Conservation (phyloP, 2,329 filamentous ascomycete genomes). For the Penicillium sp. region DNA sequence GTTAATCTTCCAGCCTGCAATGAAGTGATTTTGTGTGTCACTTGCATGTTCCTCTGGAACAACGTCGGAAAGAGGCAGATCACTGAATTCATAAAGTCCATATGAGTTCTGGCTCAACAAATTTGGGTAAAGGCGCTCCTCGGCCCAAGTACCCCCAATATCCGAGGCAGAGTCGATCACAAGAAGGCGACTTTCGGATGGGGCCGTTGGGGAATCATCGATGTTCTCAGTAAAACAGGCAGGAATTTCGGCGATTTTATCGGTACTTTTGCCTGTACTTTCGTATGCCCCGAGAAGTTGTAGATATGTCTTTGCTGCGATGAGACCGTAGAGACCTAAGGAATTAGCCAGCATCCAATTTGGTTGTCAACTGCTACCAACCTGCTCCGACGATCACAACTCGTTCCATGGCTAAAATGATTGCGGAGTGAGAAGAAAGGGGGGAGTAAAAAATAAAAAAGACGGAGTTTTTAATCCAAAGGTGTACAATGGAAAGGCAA, state of each 20-base stretch:
- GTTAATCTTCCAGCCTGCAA: slow-evolving; percentile 28
- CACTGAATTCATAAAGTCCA: slow-evolving; percentile 30
- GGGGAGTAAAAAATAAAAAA: not conserved
- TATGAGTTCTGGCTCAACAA: slow-evolving; percentile 29
- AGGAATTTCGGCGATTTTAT: not conserved
- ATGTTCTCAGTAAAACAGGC: slow-evolving; percentile 10
- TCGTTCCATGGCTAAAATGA: slow-evolving; percentile 13
- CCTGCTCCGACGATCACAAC: slow-evolving; percentile 23
- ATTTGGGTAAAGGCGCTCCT: slow-evolving; percentile 28
- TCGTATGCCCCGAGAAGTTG: slow-evolving; percentile 20
- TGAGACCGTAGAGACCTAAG: slow-evolving; percentile 28
- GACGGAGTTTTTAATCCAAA: not conserved
- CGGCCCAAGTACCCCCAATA: slow-evolving; percentile 29
- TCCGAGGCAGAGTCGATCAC: slow-evolving; percentile 26
- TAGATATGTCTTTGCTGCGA: slow-evolving; percentile 30
- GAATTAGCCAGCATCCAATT: not conserved
- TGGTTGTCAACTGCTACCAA: not conserved
- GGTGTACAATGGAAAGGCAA: not conserved
- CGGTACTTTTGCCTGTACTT: not conserved
- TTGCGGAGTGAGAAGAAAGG: not conserved
- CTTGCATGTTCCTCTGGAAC: slow-evolving; percentile 12
- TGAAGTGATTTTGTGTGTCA: slow-evolving; percentile 16
- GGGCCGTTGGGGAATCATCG: not conserved
- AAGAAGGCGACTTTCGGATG: slow-evolving; percentile 13
- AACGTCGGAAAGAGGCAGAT: slow-evolving; percentile 19